Evolutionary conservation across 306 rosid species (phyloP).

Genomic region (Begonia masoniana): DNA sequence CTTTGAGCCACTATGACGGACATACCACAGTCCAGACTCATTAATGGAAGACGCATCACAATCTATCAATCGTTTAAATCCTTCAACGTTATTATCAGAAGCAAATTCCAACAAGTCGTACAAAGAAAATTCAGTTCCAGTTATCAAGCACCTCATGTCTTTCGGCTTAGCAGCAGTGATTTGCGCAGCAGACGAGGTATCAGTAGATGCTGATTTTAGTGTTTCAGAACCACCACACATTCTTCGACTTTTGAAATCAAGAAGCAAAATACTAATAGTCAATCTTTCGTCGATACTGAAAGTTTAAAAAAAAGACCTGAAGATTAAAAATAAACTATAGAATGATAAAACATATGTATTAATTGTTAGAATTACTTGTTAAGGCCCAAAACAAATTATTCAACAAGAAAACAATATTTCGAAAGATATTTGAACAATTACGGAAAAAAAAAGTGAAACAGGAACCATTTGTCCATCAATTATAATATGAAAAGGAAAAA

Average conservation of each 20-base stretch:
- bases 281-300: neutral
- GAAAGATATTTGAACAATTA: neutral
- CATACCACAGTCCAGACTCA: conserved; percentile 52
- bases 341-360: neutral
- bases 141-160: conserved; percentile 38
- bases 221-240: conserved; percentile 71
- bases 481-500: no score
- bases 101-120: conserved; percentile 48
- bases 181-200: conserved; percentile 18
- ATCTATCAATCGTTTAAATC: conserved; percentile 32
- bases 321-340: neutral
- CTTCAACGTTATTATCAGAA: conserved; percentile 59
- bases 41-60: conserved; percentile 29
- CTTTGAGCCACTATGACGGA: conserved; percentile 43
- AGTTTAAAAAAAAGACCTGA: no score
- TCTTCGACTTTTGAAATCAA: conserved; percentile 26
- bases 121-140: conserved; percentile 42
- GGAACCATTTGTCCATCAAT: no score
- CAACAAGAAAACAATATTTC: neutral
- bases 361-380: neutral
- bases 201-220: conserved; percentile 20
- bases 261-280: neutral
- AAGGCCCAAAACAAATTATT: neutral
- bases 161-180: conserved; percentile 16
- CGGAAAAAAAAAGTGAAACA: no score